A percentile compares a stretch with the other conserved stretches of the same genome.
phyloP scores from a whole-genome alignment of 2,329 filamentous ascomycete genomes.

The Sarocladium brachiariae region DNA sequence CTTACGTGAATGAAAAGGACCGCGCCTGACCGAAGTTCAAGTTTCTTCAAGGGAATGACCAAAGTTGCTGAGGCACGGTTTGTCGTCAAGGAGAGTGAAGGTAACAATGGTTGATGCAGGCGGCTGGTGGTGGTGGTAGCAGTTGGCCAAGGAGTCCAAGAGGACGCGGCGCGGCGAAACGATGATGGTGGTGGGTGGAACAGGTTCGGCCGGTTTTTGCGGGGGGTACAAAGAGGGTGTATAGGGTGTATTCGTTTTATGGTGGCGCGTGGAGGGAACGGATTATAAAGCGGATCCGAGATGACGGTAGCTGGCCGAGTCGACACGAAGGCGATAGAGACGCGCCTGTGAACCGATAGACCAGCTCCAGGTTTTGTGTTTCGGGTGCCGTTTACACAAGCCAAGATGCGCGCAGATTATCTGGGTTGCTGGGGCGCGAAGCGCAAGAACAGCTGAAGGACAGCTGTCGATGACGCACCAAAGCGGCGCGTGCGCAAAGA shows the following conservation, averaged over 20 bases:
- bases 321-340: not conserved
- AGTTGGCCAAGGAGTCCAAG: not conserved
- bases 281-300: conserved; percentile 9
- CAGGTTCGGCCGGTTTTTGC: conserved; percentile 5
- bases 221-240: not conserved
- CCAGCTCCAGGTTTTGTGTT: too few relatives aligned
- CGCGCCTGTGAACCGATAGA: too few relatives aligned
- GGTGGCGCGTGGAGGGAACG: not conserved
- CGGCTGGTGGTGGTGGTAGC: conserved; percentile 1
- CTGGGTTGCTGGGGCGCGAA: too few relatives aligned
- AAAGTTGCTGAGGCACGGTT: too few relatives aligned
- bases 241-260: conserved; percentile 5
- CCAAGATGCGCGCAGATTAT: too few relatives aligned
- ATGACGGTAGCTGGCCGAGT: not conserved
- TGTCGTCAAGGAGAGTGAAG: not conserved
- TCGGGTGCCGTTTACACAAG: too few relatives aligned
- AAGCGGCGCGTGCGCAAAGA: not conserved
- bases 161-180: not conserved
- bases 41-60: too few relatives aligned
- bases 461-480: not conserved
- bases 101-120: too few relatives aligned
- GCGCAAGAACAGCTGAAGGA: not conserved
- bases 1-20: too few relatives aligned
- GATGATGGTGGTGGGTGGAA: conserved; percentile 1
- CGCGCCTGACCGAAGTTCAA: too few relatives aligned